Percentiles rank a stretch among this genome's conserved stretches.
Conservation (phyloP, 2,329 filamentous ascomycete species). For the Geosmithia flava region DNA sequence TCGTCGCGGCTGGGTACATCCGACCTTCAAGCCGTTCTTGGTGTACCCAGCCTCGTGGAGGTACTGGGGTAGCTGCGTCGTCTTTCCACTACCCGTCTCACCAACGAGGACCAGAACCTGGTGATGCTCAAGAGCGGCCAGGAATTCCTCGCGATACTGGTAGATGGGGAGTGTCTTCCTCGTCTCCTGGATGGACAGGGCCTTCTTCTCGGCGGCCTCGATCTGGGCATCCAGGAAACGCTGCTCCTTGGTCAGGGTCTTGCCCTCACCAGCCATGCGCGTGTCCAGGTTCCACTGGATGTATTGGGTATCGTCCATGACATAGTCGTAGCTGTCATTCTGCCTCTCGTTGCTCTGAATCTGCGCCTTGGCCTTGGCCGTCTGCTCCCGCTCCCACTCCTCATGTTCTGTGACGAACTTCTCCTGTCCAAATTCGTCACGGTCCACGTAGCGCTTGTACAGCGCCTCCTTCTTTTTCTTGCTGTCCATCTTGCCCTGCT, state of each 20-base stretch:
- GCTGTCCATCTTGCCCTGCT: slow-evolving; percentile 78
- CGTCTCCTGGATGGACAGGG: slow-evolving; percentile 80
- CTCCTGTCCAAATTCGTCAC: slow-evolving; percentile 77
- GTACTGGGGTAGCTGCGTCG: slow-evolving; percentile 89
- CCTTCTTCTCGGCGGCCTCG: slow-evolving; percentile 79
- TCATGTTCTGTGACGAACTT: slow-evolving; percentile 88
- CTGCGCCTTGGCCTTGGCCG: slow-evolving; percentile 76
- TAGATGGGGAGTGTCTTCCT: slow-evolving; percentile 86
- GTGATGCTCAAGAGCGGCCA: slow-evolving; percentile 74
- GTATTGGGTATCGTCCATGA: slow-evolving; percentile 81
- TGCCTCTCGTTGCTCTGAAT: slow-evolving; percentile 63
- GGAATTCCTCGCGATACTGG: slow-evolving; percentile 70
- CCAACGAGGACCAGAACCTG: slow-evolving; percentile 88
- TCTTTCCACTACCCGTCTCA: slow-evolving; percentile 92
- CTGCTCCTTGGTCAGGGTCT: slow-evolving; percentile 65
- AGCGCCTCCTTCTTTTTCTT: slow-evolving; percentile 83
- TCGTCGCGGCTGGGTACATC: slow-evolving; percentile 86
- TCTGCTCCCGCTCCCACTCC: slow-evolving; percentile 89
- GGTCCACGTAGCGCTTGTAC: slow-evolving; percentile 82
- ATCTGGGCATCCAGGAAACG: slow-evolving; percentile 68
- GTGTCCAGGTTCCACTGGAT: slow-evolving; percentile 76
- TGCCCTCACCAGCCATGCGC: slow-evolving; percentile 58
- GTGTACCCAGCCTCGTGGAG: slow-evolving; percentile 85
- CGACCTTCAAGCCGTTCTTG: slow-evolving; percentile 71
- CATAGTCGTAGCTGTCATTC: slow-evolving; percentile 81